phyloP scores from a whole-genome alignment of 2,329 filamentous ascomycete genomes.

The Fusarium multiceps region DNA sequence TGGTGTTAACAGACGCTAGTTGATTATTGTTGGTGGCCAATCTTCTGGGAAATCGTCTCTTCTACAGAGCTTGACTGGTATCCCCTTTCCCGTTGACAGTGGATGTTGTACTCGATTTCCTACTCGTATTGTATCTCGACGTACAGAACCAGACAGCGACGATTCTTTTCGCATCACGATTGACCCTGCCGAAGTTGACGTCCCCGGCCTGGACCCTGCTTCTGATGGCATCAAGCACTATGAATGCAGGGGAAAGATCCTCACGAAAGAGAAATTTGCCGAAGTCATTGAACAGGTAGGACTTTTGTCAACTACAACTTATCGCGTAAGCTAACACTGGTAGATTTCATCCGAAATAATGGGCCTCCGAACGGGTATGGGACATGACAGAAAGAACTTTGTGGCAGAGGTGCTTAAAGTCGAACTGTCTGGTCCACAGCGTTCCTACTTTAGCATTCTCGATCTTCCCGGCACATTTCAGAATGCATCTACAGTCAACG shows the following conservation, averaged over 20 bases:
- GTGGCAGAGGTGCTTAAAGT: conserved; percentile 53
- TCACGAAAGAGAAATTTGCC: conserved; percentile 47
- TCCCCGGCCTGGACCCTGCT: conserved; percentile 37
- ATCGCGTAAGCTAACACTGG: neutral
- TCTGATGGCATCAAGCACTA: conserved; percentile 39
- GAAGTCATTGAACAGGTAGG: conserved; percentile 48
- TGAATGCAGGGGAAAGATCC: conserved; percentile 29
- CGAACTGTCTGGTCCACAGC: conserved; percentile 51
- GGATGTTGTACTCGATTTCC: conserved; percentile 53
- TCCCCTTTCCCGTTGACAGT: conserved; percentile 51
- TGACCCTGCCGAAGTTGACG: conserved; percentile 41
- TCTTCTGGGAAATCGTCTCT: conserved; percentile 54
- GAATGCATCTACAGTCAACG: conserved; percentile 41
- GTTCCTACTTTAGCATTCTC: conserved; percentile 53
- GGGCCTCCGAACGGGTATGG: conserved; percentile 45
- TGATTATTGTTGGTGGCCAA: conserved; percentile 53
- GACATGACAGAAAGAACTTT: conserved; percentile 49
- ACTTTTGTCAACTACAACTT: too few species aligned
- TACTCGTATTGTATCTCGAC: conserved; percentile 52
- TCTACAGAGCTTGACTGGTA: conserved; percentile 52
- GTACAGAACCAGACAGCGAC: conserved; percentile 44
- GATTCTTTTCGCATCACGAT: conserved; percentile 50
- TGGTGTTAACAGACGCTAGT: conserved; percentile 28
- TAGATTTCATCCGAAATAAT: conserved; percentile 48
- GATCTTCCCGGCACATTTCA: conserved; percentile 53